Evolutionary conservation across 768 basidiomycete genomes (phyloP), one percentile per base, ranked within the genome.

Genomic region (Lentinula raphanica): DNA sequence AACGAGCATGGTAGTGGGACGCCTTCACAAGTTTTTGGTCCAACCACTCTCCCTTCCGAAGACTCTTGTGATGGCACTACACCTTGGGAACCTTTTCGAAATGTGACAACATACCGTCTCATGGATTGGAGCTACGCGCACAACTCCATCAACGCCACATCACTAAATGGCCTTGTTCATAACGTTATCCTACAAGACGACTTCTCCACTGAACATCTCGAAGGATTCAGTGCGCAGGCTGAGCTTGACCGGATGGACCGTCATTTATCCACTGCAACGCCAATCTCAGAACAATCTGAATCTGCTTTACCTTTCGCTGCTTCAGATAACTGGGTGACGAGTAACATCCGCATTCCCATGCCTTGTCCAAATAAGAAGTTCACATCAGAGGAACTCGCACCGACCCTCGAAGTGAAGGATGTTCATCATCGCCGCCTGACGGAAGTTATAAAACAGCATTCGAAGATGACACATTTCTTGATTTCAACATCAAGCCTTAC

Each of bases 111-210:
- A 1, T 66, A 21, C 21, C 56, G 29, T 1, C 38, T 66, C 3
- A 65, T 66, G 60, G 36, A 49, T 15, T 66, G 65, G 65, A 60
- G 60, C 32, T 53, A 45, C 11, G 54, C 54, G 1, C 60, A 51
- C 12, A 44, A 28, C 2, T 15, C 2, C 4, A 62, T 62, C 28
- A 62, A 58, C 0, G 49, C 62, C 28, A 58, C 15, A 1, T 56
- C 61, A 2, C 54, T 67, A 0, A 51, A 66, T 46, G 11, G 36
- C 0, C 63, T 67, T 8, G 51, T 64, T n/a, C 45, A 57, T 6
- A 32, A 64, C 5, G 64, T 64, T n/a, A 27, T 65, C 27, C 19
- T 60, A 4, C 40, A 55, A 13, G 46, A 51, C 1, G 65, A 66
- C n/a, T 65, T 66, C 28, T 45, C 59, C 11, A 15, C 1, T 17